phyloP scores from a whole-genome alignment of 2,329 filamentous ascomycete genomes.

The Colletotrichum salicis region DNA sequence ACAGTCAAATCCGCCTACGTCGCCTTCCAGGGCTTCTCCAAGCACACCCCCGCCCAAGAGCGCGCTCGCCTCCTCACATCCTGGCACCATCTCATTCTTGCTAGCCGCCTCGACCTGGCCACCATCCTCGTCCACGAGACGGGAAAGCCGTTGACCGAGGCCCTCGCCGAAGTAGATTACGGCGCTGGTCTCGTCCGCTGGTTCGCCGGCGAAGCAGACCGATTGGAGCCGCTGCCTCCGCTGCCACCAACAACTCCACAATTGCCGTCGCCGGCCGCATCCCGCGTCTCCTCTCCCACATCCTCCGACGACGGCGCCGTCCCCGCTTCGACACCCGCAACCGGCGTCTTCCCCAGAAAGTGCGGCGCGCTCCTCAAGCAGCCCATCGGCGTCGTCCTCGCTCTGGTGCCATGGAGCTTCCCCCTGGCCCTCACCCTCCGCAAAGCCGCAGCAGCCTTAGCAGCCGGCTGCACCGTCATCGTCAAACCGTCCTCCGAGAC shows the following conservation, averaged over 20 bases:
- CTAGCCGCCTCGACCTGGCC: slow-evolving; percentile 51
- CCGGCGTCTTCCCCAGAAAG: neutral
- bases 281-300: slow-evolving; percentile 5
- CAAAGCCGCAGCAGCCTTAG: slow-evolving; percentile 66
- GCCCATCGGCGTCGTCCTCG: slow-evolving; percentile 48
- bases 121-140: slow-evolving; percentile 59
- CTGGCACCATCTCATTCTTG: slow-evolving; percentile 51
- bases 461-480: slow-evolving; percentile 78
- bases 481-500: slow-evolving; percentile 50
- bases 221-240: slow-evolving; percentile 57
- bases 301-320: neutral
- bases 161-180: slow-evolving; percentile 66
- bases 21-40: slow-evolving; percentile 52
- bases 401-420: slow-evolving; percentile 66
- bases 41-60: slow-evolving; percentile 48
- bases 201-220: slow-evolving; percentile 64
- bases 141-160: slow-evolving; percentile 66
- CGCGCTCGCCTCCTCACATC: slow-evolving; percentile 48
- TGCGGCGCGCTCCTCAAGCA: slow-evolving; percentile 37
- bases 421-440: slow-evolving; percentile 61
- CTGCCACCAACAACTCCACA: neutral
- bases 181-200: slow-evolving; percentile 64
- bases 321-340: neutral
- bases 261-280: neutral
- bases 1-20: slow-evolving; percentile 49